Base-by-base conservation (phyloP, 805 yeast genomes). In the Nakazawaea ishiwadae region DNA sequence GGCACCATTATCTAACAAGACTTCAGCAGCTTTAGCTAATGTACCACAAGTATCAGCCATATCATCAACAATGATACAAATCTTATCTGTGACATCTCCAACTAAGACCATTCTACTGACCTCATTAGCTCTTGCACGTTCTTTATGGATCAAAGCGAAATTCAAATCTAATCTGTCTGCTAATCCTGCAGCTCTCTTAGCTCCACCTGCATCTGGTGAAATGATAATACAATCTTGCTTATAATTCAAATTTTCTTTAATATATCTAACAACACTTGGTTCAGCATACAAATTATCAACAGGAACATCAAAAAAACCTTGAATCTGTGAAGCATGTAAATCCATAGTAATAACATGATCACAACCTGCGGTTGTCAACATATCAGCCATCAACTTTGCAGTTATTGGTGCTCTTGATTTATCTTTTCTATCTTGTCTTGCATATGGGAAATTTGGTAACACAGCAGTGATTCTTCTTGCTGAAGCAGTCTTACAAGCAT, bases 11-110 rank as follows among this genome's bases (percentile, higher is more conserved):
- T 76, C 80, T 45, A 84, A 57, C 42, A 85, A 66, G 11, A 81
- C 77, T 48, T 85, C 91, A 17, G 89, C 86, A 29, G 93, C 93
- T 62, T 84, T 85, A 40, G 82, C 85, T 48, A 85, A 65, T 15
- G 95, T 85, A 48, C 93, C 95, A 65, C 95, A 85, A 16, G 95
- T 85, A 59, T 85, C 95, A 35, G 93, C 93, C 89, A 85, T 85
- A 60, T 85, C 95, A 63, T 85, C 95, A 34, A 85, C 86, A 51
- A 85, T 76, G 42, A 85, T 68, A 66, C 93, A 85, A 37, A 79
- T 70, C 60, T 84, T 84, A 46, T 76, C 81, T 3, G 80, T 65
- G 28, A 85, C 95, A 64, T 85, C 93, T 55, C 95, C 95, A 38
- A 85, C 95, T 39, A 85, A 68, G 17, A 84, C 90, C 95, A 85